Evolutionary conservation across 2,329 filamentous ascomycete genomes (phyloP).

Genomic region (Gremmenia infestans): DNA sequence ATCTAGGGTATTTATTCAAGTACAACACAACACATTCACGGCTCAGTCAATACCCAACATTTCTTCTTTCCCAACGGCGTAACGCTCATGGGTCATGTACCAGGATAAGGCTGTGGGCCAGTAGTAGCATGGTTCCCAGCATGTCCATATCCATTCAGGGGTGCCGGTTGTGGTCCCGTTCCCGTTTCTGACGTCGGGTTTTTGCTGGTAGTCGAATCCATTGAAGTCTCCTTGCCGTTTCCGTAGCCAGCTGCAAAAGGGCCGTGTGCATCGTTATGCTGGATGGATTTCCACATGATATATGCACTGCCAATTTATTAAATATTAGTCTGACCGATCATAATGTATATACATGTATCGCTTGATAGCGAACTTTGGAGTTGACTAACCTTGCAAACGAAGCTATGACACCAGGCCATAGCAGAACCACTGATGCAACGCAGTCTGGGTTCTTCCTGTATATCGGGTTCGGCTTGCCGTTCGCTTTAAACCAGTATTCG

Average conservation of each 20-base stretch:
- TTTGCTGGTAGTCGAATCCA: conserved; percentile 9
- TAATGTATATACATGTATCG: background rate
- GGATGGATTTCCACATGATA: conserved; percentile 33
- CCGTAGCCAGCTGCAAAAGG: conserved; percentile 22
- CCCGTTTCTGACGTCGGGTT: background rate
- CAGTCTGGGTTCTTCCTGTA: conserved; percentile 47
- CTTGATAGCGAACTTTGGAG: background rate
- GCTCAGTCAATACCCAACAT: background rate
- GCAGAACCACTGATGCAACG: conserved; percentile 46
- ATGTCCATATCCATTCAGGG: no score
- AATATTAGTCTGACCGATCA: background rate
- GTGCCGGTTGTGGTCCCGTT: background rate
- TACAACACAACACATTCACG: no score
- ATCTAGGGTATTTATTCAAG: no score
- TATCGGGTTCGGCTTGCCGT: conserved; percentile 33
- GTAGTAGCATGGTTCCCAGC: background rate
- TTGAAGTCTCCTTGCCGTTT: conserved; percentile 15
- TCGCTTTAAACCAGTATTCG: conserved; percentile 29
- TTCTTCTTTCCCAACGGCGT: background rate
- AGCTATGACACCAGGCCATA: conserved; percentile 47
- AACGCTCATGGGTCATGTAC: background rate
- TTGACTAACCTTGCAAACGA: conserved; percentile 40
- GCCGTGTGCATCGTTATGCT: conserved; percentile 31
- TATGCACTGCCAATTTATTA: conserved; percentile 25
- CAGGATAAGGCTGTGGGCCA: background rate